Evolutionary conservation across 2,329 filamentous ascomycete species (phyloP).

Genomic region (Drechmeria coniospora): DNA sequence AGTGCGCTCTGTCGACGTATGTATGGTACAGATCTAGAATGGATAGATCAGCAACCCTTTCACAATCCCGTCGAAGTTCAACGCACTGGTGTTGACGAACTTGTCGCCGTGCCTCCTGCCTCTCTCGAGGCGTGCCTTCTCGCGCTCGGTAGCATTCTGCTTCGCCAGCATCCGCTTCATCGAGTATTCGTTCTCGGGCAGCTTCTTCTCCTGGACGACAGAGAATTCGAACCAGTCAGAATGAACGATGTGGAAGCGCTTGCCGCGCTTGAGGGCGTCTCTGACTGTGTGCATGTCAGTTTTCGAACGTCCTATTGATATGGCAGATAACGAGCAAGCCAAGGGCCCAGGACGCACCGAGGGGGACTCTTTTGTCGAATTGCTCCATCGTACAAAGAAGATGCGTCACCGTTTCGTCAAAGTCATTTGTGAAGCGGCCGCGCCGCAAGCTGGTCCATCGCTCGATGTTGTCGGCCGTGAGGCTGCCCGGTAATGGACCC

Average conservation of each 20-base stretch:
- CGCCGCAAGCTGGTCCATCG: slow-evolving; percentile 50
- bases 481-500: slow-evolving; percentile 37
- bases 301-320: neutral
- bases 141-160: slow-evolving; percentile 15
- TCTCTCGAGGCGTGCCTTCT: slow-evolving; percentile 18
- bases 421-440: slow-evolving; percentile 36
- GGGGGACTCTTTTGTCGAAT: slow-evolving; percentile 31
- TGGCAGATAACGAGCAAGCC: neutral
- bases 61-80: too few relatives aligned
- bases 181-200: slow-evolving; percentile 23
- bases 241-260: slow-evolving; percentile 25
- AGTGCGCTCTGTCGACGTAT: slow-evolving; percentile 46
- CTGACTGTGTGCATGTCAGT: slow-evolving; percentile 15
- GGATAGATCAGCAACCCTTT: neutral
- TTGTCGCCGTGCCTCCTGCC: slow-evolving; percentile 24
- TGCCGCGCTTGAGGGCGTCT: slow-evolving; percentile 19
- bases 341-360: slow-evolving; percentile 14
- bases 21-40: slow-evolving; percentile 43
- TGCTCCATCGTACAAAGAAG: slow-evolving; percentile 50
- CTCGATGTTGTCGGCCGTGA: slow-evolving; percentile 39
- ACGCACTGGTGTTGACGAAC: slow-evolving; percentile 34
- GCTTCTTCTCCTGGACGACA: slow-evolving; percentile 14
- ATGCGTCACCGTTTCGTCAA: slow-evolving; percentile 51
- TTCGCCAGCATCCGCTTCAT: slow-evolving; percentile 19
- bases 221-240: slow-evolving; percentile 39